phyloP scores from a whole-genome alignment of 139 green algal species.

The Gonium pectorale region DNA sequence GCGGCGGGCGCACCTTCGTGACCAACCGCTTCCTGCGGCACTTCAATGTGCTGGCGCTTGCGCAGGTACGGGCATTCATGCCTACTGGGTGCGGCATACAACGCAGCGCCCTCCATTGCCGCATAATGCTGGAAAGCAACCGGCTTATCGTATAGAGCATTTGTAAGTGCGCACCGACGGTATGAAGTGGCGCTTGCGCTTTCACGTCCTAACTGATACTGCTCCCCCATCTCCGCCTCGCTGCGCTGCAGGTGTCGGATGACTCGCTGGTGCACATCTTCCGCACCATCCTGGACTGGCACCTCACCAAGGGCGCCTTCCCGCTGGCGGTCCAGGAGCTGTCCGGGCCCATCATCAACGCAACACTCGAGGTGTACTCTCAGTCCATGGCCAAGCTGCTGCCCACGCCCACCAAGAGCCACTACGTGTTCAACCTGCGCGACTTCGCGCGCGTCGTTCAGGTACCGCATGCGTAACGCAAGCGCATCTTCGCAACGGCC shows the following conservation, averaged over 20 bases:
- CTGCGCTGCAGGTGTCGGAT: conserved; percentile 60
- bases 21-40: conserved; percentile 80
- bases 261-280: conserved; percentile 80
- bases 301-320: conserved; percentile 62
- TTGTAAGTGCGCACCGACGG: too few species aligned
- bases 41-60: conserved; percentile 73
- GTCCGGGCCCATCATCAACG: conserved; percentile 8
- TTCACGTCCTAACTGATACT: too few species aligned
- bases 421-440: conserved; percentile 90
- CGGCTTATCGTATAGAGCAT: too few species aligned
- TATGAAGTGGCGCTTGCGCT: too few species aligned
- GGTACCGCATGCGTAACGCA: too few species aligned
- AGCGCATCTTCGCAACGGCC: too few species aligned
- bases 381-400: conserved; percentile 76
- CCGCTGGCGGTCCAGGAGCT: conserved; percentile 26
- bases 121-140: too few species aligned
- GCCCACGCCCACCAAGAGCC: conserved; percentile 82
- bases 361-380: conserved; percentile 79
- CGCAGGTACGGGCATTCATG: conserved; percentile 68
- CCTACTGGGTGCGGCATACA: too few species aligned
- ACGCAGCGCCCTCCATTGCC: too few species aligned
- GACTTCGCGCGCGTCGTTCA: conserved; percentile 85
- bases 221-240: too few species aligned
- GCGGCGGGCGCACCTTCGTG: conserved; percentile 79
- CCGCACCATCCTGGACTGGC: conserved; percentile 83